These are phyloP conservation scores for Terana coerulea DNA, from an alignment of 768 basidiomycete genomes.

Conservation along the genomic window DNA sequence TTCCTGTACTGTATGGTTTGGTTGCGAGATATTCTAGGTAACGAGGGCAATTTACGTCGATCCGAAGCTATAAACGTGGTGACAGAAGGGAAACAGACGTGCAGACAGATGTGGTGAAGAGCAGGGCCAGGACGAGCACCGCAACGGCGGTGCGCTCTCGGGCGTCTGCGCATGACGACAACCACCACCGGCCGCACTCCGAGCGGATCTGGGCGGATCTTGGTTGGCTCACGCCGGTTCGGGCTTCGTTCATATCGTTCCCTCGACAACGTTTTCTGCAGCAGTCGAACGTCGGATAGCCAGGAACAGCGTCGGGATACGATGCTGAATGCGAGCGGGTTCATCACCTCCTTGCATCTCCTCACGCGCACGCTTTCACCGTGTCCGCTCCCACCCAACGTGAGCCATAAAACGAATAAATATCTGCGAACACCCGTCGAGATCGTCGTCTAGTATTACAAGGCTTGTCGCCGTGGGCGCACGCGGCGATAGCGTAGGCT, in stretches of 20 bases:
- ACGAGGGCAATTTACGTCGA: not conserved
- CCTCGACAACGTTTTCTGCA: too few species aligned
- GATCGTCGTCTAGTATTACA: slow-evolving; percentile 9
- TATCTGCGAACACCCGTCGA: not conserved
- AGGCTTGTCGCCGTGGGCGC: not conserved
- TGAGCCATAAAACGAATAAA: slow-evolving; percentile 1
- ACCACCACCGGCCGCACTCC: too few species aligned
- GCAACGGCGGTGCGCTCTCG: slow-evolving; percentile 1
- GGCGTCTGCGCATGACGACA: slow-evolving; percentile 3
- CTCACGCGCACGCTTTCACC: too few species aligned
- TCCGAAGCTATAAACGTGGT: not conserved
- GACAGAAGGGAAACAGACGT: not conserved
- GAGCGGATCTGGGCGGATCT: too few species aligned
- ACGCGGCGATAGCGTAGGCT: too few species aligned
- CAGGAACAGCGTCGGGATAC: too few species aligned
- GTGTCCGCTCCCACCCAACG: too few species aligned
- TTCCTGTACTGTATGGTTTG: not conserved
- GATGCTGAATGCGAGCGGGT: too few species aligned
- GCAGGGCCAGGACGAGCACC: slow-evolving; percentile 1
- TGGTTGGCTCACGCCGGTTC: too few species aligned
- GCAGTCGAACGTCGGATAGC: too few species aligned
- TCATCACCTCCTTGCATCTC: too few species aligned
- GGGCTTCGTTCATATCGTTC: too few species aligned
- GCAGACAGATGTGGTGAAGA: not conserved
- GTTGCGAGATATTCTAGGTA: not conserved